phyloP scores from a whole-genome alignment of 176 grass and related monocot genomes.

The Rhynchospora pubera region DNA sequence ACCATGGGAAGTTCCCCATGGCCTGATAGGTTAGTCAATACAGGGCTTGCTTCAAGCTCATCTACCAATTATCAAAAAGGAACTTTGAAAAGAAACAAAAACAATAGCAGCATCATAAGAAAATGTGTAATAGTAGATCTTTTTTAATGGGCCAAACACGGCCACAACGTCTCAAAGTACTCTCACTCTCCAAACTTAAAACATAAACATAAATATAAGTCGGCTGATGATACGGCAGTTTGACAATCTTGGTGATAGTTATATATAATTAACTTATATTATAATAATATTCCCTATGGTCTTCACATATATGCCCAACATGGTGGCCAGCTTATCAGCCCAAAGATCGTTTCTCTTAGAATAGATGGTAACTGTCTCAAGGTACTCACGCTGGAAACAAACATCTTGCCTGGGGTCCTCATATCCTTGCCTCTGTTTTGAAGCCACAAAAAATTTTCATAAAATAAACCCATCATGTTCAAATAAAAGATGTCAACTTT shows the following conservation, averaged over 20 bases:
- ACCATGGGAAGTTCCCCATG: no score
- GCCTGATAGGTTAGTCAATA: no score
- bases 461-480: not conserved
- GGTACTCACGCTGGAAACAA: not conserved
- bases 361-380: not conserved
- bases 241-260: no score
- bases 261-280: no score
- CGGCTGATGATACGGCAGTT: no score
- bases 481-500: not conserved
- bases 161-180: not conserved
- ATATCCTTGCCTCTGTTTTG: not conserved
- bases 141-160: not conserved
- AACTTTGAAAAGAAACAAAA: no score
- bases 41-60: no score
- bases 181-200: not conserved
- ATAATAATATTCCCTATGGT: not conserved
- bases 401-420: not conserved
- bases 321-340: not conserved
- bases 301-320: not conserved
- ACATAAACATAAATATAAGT: not conserved
- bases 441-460: not conserved
- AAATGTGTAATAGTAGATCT: no score
- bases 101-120: no score
- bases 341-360: not conserved
- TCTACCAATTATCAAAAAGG: no score